Base-by-base conservation (phyloP, 2,329 filamentous ascomycete genomes). In the Apiospora rasikravindrae region DNA sequence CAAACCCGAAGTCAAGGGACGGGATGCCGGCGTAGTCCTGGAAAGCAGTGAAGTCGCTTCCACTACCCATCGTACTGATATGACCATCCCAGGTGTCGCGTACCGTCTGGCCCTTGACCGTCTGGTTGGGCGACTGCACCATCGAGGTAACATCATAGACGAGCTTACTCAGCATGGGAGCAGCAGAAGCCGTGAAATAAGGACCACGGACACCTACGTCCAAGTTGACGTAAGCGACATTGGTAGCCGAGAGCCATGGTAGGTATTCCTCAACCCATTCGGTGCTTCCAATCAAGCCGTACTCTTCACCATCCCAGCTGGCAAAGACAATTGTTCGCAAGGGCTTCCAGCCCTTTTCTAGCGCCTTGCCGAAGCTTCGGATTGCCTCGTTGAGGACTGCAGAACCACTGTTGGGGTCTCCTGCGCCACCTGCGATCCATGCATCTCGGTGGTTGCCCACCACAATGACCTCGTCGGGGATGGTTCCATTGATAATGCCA, bases 211-310 rank as follows among this genome's bases (percentile, higher is more conserved):
- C 88, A 42, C 92, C 93, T 7, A 94, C 90, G 77, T 98, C 95
- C 71, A 97, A 90, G 80, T 98, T 97, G 74, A 98, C 82, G 78
- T 97, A 97, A 13, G 94, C 94, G 22, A 98, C 88, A 71, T 91
- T 92, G 53, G 92, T 87, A 4, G 87, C 86, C 2, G 88, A 87
- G 16, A 98, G 88, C 94, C 94, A 97, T 0, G 93, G 92, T 0
- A 97, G 83, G 77, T 94, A 94, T 76, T 98, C 94, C 79, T 98
- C 95, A 0, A 98, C 94, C 94, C 95, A 98, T 79, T 98, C 95
- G 0, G 95, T 97, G 70, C 92, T 94, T 5, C 95, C 95, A 19
- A 98, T 82, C 6, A 98, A 87, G 0, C 93, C 94, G 76, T 98
- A 97, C 81, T 98, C 95, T 82, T 94, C 92, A 44, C 91, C 92